Base-by-base conservation (phyloP, 257 asterid genomes). In the Capsicum rhomboideum region DNA sequence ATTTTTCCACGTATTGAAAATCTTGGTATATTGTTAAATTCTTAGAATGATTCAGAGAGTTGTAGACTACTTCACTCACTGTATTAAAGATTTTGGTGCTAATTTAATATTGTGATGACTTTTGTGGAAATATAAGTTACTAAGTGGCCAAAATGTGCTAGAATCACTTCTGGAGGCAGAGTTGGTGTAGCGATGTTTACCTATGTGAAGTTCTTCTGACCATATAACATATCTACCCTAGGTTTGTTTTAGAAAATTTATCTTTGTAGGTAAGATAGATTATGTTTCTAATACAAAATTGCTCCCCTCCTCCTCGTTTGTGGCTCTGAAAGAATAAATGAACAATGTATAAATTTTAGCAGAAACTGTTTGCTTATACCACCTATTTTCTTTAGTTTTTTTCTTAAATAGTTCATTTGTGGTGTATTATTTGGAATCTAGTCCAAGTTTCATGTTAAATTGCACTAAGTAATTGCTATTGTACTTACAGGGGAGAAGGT, bases 401-500 rank as follows among this genome's bases (percentile, higher is more conserved):
- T 28, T 49, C 59, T 75, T 49, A 49, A 49, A 77, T 18, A 50
- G 46, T 50, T 77, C 82, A 77, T 50, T 52, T 77, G 44, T 26
- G 63, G 61, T 26, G 81, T 26, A 75, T 75, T 77, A 50, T 50
- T 26, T 77, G 46, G 82, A 53, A 49, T 49, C 26, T 50, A 16
- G 63, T 77, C 63, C 1, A 50, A 16, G 82, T 50, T 77, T 50
- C 46, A 77, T 63, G 46, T 77, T 17, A 8, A 71, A 50, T 50
- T 77, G 28, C 82, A 50, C 28, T 16, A 52, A 50, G 44, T 77
- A 77, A 50, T 52, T 77, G 63, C 82, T 28, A 77, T 77, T 77
- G 82, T 50, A 77, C 82, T 50, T 28, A 16, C 82, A 77, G 97
- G 95, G 97, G 90, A 66, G 86, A 85, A 28, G 97, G 89, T 59